Evolutionary conservation across 2,329 filamentous ascomycete genomes (phyloP).

Genomic region (Pseudocercospora fijiensis): DNA sequence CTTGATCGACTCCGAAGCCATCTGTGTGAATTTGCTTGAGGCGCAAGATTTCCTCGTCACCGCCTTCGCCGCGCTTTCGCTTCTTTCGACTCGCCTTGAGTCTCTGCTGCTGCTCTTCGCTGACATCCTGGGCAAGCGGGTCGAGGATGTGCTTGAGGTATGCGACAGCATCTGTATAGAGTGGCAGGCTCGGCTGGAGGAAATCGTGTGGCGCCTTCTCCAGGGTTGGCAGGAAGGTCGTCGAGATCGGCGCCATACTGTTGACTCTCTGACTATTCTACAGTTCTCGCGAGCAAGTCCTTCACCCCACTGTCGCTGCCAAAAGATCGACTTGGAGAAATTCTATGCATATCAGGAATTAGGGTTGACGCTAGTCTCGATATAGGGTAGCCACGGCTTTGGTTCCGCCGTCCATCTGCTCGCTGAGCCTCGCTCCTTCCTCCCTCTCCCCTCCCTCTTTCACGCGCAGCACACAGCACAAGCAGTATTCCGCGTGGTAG

Average conservation of each 20-base stretch:
- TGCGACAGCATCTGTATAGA: conserved; percentile 68
- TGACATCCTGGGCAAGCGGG: conserved; percentile 70
- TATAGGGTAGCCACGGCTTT: neutral
- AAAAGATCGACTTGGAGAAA: conserved; percentile 9
- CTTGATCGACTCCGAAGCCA: conserved; percentile 82
- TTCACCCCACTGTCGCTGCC: neutral
- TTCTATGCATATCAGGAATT: neutral
- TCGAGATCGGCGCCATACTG: conserved; percentile 24
- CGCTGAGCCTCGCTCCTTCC: neutral
- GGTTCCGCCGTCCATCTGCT: neutral
- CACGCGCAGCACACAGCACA: neutral
- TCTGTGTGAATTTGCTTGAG: conserved; percentile 80
- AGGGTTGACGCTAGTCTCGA: neutral
- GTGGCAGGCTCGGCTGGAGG: conserved; percentile 66
- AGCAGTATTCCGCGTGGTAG: neutral
- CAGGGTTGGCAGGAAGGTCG: conserved; percentile 26
- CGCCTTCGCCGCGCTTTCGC: conserved; percentile 64
- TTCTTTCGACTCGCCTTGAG: conserved; percentile 70
- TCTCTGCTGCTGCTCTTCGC: conserved; percentile 68
- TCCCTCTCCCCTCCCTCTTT: neutral
- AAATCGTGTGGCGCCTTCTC: conserved; percentile 62
- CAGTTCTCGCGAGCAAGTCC: neutral
- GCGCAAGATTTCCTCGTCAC: conserved; percentile 60
- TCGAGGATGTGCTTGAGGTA: conserved; percentile 81
- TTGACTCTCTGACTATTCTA: neutral